A percentile compares a stretch with the other conserved stretches of the same genome.
Conservation (phyloP, 129 eudicot species). For the Flaveria brownii region DNA sequence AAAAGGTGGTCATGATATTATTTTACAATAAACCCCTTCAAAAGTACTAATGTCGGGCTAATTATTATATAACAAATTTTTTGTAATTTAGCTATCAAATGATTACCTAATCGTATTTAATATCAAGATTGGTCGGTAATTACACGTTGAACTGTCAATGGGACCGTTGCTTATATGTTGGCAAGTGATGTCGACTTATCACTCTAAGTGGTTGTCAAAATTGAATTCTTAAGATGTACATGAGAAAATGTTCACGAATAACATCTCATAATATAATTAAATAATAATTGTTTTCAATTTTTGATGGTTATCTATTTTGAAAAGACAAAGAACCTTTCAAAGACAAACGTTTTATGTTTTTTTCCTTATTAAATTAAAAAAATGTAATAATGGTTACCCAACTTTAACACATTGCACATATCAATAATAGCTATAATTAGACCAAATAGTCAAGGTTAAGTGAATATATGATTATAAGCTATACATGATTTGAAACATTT, state of each 20-base stretch:
- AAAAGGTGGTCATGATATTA: not conserved
- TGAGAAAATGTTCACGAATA: constrained; percentile 13
- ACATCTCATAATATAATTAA: not conserved
- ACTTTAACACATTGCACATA: not conserved
- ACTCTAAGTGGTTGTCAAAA: constrained; percentile 11
- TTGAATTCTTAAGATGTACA: not conserved
- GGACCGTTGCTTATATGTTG: constrained; percentile 2
- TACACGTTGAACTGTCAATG: not conserved
- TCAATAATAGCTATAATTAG: not conserved
- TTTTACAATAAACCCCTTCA: not conserved
- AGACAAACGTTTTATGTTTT: not conserved
- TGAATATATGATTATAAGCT: not conserved
- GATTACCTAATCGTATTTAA: not conserved
- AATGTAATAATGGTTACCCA: not conserved
- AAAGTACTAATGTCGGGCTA: not conserved
- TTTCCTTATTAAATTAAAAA: not conserved
- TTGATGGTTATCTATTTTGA: not conserved
- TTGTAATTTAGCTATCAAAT: not conserved
- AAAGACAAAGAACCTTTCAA: constrained; percentile 6
- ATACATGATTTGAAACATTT: not conserved
- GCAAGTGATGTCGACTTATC: constrained; percentile 8
- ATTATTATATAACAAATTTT: not conserved
- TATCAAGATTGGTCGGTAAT: not conserved
- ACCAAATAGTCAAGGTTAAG: not conserved
- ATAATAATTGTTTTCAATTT: not conserved